These are phyloP conservation scores for Dovyalis caffra DNA, from an alignment of 345 rosid species.

Conservation along the genomic window DNA sequence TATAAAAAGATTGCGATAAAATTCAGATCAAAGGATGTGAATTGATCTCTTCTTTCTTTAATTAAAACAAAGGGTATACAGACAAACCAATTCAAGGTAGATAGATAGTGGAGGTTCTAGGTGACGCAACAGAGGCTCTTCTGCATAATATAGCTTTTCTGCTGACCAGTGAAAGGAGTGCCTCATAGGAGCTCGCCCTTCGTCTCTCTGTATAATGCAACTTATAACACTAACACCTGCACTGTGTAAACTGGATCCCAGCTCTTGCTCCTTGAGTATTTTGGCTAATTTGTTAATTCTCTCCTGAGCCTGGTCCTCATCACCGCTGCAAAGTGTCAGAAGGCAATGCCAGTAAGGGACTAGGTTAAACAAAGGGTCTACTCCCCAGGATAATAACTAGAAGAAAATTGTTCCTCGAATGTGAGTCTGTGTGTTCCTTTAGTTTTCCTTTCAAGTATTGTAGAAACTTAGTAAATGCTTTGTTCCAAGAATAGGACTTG, in stretches of 20 bases:
- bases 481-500: not conserved
- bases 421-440: not conserved
- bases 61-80: conserved; percentile 1
- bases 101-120: conserved; percentile 97
- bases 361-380: not conserved
- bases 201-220: conserved; percentile 98
- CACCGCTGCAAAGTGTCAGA: conserved; percentile 68
- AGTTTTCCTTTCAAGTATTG: not conserved
- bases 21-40: conserved; percentile 17
- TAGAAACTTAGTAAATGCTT: not conserved
- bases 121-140: conserved; percentile 94
- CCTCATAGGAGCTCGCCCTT: conserved; percentile 97
- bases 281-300: conserved; percentile 87
- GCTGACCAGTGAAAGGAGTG: conserved; percentile 94
- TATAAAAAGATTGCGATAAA: conserved; percentile 12
- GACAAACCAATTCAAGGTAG: conserved; percentile 87
- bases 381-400: conserved; percentile 5
- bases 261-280: conserved; percentile 85
- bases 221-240: conserved; percentile 94
- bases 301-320: conserved; percentile 99
- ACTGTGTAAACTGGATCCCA: conserved; percentile 63
- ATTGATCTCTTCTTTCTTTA: not conserved
- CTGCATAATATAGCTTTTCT: conserved; percentile 75
- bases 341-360: conserved; percentile 16
- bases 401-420: not conserved